Evolutionary conservation across 1,139 yeast genomes (phyloP), one percentile per base, ranked within the genome.

Genomic region (Zygosaccharomyces pseudobailii): DNA sequence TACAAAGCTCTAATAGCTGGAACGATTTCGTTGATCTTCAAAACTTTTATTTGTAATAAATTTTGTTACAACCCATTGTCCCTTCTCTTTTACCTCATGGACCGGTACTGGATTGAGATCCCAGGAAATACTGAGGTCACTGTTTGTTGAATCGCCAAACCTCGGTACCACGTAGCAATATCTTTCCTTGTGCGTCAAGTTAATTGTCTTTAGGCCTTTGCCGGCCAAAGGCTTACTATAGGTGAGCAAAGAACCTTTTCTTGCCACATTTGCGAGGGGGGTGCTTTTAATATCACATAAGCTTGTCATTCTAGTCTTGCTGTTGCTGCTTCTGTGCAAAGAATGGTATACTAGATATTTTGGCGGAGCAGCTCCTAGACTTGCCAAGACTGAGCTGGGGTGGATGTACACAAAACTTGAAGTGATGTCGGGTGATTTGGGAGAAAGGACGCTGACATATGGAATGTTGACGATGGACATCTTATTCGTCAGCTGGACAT

Each of bases 131-230:
- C 89, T 87, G 17, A 64, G 31, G 25, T 95, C 96, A 31, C 82
- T 76, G 3, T 95, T 95, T 36, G 84, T 73, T 6, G 83, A 76
- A 8, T 95, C 90, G 8, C 97, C 97, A 63, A 87, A 82, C 47
- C 96, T 70, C 0, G 97, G 97, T 39, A 89, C 84, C 22, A 90
- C 96, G 68, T 88, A 89, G 56, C 95, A 87, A 59, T 86, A 92
- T 56, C 97, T 71, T 56, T 80, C 82, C 1, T 80, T 78, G 0
- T 86, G 71, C 2, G 79, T 70, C 17, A 87, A 59, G 55, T 74
- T 71, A 59, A 83, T 84, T 1, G 95, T 95, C 1, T 89, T 95
- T 59, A 87, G 82, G 3, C 96, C 96, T 46, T 87, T 86, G 0
- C 96, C 96, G 2, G 60, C 55, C 49, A 90, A 70, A 0, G 97